Evolutionary conservation across 164 flowering plant genomes (phyloP), one percentile per base, ranked within the genome.

Genomic region (Macadamia tetraphylla): DNA sequence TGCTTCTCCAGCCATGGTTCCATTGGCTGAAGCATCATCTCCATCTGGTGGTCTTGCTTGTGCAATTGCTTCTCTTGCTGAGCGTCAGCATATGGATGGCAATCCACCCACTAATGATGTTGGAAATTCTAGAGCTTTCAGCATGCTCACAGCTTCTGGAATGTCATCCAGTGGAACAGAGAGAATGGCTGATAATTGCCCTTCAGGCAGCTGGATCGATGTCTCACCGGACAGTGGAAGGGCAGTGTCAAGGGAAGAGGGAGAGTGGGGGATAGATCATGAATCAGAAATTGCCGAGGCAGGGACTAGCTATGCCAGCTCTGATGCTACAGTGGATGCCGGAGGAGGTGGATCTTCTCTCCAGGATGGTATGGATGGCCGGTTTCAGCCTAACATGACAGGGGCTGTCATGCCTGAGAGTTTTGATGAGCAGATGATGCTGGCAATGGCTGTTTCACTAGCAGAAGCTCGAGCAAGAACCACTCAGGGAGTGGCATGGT

Each of bases 361-460:
- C 23, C 71, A 74, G 44, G 78, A 77, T 56, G 77, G 77, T 43
- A 53, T 44, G 58, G 81, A 67, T 53, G 73, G 71, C 55, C 77
- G 76, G n/a, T 77, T 78, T 69, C 86, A 78, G 52, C 52, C 77
- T 32, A 71, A 70, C 65, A 56, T 67, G 12, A 40, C 81, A 0
- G 80, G 77, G 14, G 72, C 85, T 9, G 78, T 91, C 64, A 58
- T 87, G 75, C 94, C 97, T 1, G 95, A 94, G 81, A 89, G 84
- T 68, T 94, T 83, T 63, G 97, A 94, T 82, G 97, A 94, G 83
- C 97, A 91, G 81, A 87, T 91, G 95, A 91, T 89, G 93, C 78
- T 91, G 60, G 98, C 98, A 35, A 88, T 88, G 96, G 93, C 98
- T 29, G 85, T 90, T 67, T 94, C 99, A 23, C 79, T 92, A 64